Evolutionary conservation across 805 yeast genomes (phyloP), one percentile per base, ranked within the genome.

Genomic region (Starmerella powellii): DNA sequence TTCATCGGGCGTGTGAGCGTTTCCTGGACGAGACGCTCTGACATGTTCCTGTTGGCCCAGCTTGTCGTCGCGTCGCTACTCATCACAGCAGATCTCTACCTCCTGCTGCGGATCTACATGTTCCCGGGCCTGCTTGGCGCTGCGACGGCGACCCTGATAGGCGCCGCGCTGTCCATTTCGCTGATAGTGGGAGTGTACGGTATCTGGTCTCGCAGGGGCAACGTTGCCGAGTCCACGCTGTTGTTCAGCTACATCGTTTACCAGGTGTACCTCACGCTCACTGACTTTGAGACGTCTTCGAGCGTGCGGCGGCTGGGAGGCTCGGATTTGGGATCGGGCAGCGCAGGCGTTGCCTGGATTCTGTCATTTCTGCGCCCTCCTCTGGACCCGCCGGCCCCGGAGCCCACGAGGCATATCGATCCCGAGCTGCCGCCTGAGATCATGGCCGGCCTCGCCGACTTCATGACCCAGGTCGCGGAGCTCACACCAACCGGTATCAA

Each of bases 261-360:
- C 57, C 85, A 95, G 54, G 76, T 87, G 47, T 91, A 91, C 60
- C 93, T 87, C 57, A 76, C 94, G 3, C 85, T 88, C 54, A 95
- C 97, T 1, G 86, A 82, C 52, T 70, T 88, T 49, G 79, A 87
- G 6, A 11, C 47, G 26, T 20, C 6, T 15, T 10, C 16, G 15
- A 4, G 18, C 30, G 17, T 5, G 18, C 5, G 15, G 13, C 5
- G 30, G 39, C 16, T n/a, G 16, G 13, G 6, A 26, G 17, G 6
- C 27, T 10, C 21, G 28, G 11, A 27, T 16, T 4, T 21, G 15
- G 19, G 15, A 15, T 6, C 21, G 12, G 13, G 20, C 35, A 32
- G 23, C 35, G n/a, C 18, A 10, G 27, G 8, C 37, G 17, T n/a
- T 6, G 8, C 34, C 19, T 3, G 21, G 11, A 27, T 11, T 27